These are phyloP conservation scores for Apiospora koreana DNA, from an alignment of 2,329 filamentous ascomycete species.

Conservation along the genomic window DNA sequence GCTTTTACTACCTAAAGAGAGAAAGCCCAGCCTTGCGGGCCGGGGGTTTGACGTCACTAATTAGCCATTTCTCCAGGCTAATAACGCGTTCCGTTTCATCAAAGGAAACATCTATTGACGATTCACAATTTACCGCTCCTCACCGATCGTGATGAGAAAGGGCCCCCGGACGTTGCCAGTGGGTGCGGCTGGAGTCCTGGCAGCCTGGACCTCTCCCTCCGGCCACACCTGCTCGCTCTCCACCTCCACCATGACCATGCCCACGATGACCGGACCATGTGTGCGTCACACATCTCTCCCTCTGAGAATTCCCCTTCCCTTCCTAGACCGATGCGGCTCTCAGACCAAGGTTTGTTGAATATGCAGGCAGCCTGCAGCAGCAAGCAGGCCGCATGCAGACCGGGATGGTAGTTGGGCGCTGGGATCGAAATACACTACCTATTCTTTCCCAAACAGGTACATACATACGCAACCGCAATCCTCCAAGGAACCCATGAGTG, in stretches of 20 bases:
- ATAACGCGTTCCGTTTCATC: neutral
- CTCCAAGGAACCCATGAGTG: neutral
- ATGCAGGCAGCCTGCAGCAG: neutral
- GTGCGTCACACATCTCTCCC: neutral
- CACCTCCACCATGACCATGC: neutral
- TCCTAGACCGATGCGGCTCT: neutral
- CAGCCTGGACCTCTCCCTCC: too few relatives aligned
- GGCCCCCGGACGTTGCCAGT: too few relatives aligned
- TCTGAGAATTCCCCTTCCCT: neutral
- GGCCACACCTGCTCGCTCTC: neutral
- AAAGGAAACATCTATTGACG: neutral
- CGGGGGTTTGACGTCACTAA: slow-evolving; percentile 7
- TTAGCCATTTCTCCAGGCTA: neutral
- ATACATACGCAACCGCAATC: slow-evolving; percentile 2
- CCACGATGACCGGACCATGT: neutral
- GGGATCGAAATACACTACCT: neutral
- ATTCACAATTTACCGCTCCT: neutral
- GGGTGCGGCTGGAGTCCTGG: too few relatives aligned
- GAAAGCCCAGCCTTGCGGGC: neutral
- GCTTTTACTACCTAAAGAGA: neutral
- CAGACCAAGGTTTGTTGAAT: too few relatives aligned
- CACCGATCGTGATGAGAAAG: neutral
- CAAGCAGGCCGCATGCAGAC: neutral
- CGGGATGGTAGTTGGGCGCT: neutral
- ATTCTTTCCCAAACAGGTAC: neutral